Base-by-base conservation (phyloP, 768 basidiomycete species). In the Tephrocybe sp. region DNA sequence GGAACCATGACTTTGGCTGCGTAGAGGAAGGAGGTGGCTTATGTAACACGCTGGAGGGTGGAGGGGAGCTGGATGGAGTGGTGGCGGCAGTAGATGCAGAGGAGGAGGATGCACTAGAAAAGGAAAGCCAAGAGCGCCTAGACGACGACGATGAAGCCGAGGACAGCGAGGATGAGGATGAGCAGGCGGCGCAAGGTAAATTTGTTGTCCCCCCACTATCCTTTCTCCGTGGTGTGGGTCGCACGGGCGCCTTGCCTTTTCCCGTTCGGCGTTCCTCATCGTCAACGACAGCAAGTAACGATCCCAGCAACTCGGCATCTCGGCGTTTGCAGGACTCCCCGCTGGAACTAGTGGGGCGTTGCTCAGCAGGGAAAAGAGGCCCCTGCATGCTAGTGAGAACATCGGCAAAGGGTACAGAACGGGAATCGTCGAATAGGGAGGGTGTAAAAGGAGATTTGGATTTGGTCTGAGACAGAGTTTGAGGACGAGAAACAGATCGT, bases 341-440 rank as follows among this genome's bases (percentile, higher is more conserved):
- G 44, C 54, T 56, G 32, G 35, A 46, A 49, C 39, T 67, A 46
- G 60, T 70, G 59, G 58, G 68, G 45, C 55, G 62, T 32, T 61
- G 49, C 26, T 77, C 72, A 4, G 62, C 53, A 1, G 76, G 80
- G 57, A 85, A 85, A 16, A 85, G 68, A 4, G 73, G 69, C 4
- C 84, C 84, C 36, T 77, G 71, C 79, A 85, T 84, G 61, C 77
- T 75, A 39, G 62, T 62, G 39, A 82, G 65, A 44, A 85, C 83
- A 32, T 82, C 79, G 43, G 72, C 71, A 63, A 85, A 85, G 1
- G 78, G 64, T 10, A 85, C 75, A 6, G 72, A 58, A 17, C 70
- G 69, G 17, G 70, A 63, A 35, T 69, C 65, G 51, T 72, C 66
- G 41, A 68, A 68, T n/a, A 62, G 52, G 44, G 61, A 58, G 26